Conservation (phyloP, 2,329 filamentous ascomycete genomes). For the Fusarium goolgardi region DNA sequence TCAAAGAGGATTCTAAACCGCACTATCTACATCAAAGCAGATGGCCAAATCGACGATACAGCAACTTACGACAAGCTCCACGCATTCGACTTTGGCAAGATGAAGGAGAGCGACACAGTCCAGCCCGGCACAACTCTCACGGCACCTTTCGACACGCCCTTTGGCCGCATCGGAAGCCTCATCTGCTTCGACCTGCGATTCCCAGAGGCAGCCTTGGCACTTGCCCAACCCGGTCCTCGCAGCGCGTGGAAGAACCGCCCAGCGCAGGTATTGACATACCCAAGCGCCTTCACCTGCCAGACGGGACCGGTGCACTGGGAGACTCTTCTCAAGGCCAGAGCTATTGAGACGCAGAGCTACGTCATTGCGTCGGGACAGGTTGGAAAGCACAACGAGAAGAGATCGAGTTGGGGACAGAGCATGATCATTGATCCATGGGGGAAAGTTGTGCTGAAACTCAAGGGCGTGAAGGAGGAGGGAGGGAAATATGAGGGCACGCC, state of each 20-base stretch:
- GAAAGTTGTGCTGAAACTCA: slow-evolving; percentile 73
- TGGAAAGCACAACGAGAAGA: slow-evolving; percentile 77
- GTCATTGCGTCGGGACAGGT: slow-evolving; percentile 86
- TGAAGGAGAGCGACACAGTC: slow-evolving; percentile 68
- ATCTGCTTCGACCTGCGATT: slow-evolving; percentile 96
- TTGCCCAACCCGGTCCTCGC: slow-evolving; percentile 60
- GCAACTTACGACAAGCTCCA: slow-evolving; percentile 86
- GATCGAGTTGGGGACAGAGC: slow-evolving; percentile 86
- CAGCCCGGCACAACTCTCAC: slow-evolving; percentile 74
- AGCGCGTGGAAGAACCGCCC: slow-evolving; percentile 50
- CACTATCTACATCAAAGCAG: slow-evolving; percentile 62
- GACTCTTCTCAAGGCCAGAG: slow-evolving; percentile 78
- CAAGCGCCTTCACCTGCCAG: slow-evolving; percentile 88
- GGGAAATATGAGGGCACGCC: slow-evolving; percentile 42
- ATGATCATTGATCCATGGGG: slow-evolving; percentile 93
- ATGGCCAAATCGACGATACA: slow-evolving; percentile 56
- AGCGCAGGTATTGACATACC: slow-evolving; percentile 85
- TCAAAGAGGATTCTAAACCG: slow-evolving; percentile 61
- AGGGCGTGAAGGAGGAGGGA: slow-evolving; percentile 64
- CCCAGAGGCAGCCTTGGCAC: slow-evolving; percentile 76
- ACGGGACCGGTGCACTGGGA: slow-evolving; percentile 92
- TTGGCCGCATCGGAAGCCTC: slow-evolving; percentile 80
- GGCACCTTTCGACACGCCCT: slow-evolving; percentile 75
- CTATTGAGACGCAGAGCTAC: slow-evolving; percentile 90
- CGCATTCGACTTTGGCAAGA: slow-evolving; percentile 77